phyloP scores from a whole-genome alignment of 805 yeast genomes.

The Pichia nanzhaoensis region DNA sequence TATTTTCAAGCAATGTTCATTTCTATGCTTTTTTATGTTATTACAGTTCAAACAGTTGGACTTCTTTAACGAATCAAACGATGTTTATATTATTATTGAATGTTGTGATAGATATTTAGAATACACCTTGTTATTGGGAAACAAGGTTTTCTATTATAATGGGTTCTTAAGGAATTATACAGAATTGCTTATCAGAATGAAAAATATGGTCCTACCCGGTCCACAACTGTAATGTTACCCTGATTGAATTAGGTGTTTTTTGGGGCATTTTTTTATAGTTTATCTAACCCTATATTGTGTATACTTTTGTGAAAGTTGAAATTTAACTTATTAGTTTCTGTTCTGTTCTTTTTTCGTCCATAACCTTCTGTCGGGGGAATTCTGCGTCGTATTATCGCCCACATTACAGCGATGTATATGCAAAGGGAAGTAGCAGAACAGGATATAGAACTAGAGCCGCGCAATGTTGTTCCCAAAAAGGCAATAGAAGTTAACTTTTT shows the following conservation, averaged over 20 bases:
- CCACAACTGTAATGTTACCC: no score
- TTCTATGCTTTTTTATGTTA: conserved; percentile 7
- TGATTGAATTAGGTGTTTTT: no score
- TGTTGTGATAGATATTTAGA: conserved; percentile 1
- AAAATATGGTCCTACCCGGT: not conserved
- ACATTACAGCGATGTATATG: no score
- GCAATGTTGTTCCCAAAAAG: not conserved
- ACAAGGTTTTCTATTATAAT: conserved; percentile 4
- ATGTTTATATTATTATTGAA: not conserved
- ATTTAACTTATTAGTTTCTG: no score
- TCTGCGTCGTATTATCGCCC: no score
- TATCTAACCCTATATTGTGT: no score
- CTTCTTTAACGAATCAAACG: conserved; percentile 2
- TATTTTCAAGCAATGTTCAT: conserved; percentile 2
- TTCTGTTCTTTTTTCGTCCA: no score
- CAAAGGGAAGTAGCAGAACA: no score
- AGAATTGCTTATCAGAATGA: conserved; percentile 5
- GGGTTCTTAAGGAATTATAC: conserved; percentile 3
- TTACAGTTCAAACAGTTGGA: conserved; percentile 7
- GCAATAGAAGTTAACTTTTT: not conserved
- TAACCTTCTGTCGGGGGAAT: no score
- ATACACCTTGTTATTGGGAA: not conserved
- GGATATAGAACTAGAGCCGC: not conserved
- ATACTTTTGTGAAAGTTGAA: no score
- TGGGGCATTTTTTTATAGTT: no score